Percentiles rank a stretch among this genome's conserved stretches.
Evolutionary conservation across 2,329 filamentous ascomycete species (phyloP).

Genomic region (Penicillium sp.): DNA sequence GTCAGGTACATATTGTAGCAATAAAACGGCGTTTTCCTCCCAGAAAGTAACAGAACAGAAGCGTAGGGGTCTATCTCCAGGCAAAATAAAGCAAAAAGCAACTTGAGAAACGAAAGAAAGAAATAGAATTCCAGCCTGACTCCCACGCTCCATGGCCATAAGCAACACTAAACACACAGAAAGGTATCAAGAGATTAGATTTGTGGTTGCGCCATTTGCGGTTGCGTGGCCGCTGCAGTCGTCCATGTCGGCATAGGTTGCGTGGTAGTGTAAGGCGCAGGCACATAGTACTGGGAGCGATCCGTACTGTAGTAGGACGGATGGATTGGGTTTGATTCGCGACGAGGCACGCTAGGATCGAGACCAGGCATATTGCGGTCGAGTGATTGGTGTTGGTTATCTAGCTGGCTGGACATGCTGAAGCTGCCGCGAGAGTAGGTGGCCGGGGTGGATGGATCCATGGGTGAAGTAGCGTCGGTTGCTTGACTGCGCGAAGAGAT

Average conservation of each 20-base stretch:
- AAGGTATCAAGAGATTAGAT: constrained; percentile 28
- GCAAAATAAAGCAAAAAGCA: constrained; percentile 2
- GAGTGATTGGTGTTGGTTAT: constrained; percentile 28
- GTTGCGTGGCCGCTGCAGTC: constrained; percentile 38
- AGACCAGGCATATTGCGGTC: constrained; percentile 36
- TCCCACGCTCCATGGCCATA: constrained; percentile 7
- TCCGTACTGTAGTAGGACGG: constrained; percentile 37
- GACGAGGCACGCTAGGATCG: constrained; percentile 34
- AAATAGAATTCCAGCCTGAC: neutral
- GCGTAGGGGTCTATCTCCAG: constrained; percentile 17
- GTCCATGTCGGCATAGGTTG: constrained; percentile 38
- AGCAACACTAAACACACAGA: constrained; percentile 3
- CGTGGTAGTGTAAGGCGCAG: constrained; percentile 31
- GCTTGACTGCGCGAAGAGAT: constrained; percentile 40
- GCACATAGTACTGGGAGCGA: constrained; percentile 36
- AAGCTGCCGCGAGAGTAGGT: constrained; percentile 41
- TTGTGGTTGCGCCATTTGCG: constrained; percentile 39
- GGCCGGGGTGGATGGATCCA: constrained; percentile 37
- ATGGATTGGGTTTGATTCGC: constrained; percentile 37
- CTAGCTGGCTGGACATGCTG: constrained; percentile 35
- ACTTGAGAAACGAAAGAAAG: neutral
- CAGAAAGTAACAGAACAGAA: constrained; percentile 4
- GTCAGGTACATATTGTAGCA: neutral
- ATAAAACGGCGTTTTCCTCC: constrained; percentile 5
- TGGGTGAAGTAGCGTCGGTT: constrained; percentile 39